phyloP scores from a whole-genome alignment of 2,329 filamentous ascomycete genomes.

The Gnomoniopsis smithogilvyi region DNA sequence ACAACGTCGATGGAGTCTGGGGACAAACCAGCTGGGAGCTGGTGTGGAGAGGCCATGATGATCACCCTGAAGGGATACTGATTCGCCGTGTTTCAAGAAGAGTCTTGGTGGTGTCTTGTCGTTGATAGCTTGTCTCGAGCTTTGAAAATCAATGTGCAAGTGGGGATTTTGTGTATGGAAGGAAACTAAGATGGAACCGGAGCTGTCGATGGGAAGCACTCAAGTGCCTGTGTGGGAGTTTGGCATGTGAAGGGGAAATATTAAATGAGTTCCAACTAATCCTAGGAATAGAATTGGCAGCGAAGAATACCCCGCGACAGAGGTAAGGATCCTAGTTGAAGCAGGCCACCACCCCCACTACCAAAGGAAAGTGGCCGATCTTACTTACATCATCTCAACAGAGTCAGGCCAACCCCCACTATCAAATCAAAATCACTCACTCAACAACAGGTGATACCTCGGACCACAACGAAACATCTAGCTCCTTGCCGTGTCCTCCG shows the following conservation, averaged over 20 bases:
- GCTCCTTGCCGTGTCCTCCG: not conserved
- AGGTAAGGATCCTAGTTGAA: no score
- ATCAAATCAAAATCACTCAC: constrained; percentile 17
- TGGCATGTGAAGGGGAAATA: no score
- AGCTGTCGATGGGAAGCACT: no score
- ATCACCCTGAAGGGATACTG: not conserved
- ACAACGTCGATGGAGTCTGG: constrained; percentile 84
- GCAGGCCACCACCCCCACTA: no score
- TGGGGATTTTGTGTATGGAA: no score
- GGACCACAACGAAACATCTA: constrained; percentile 4
- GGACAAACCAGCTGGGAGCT: constrained; percentile 62
- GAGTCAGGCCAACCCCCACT: constrained; percentile 16
- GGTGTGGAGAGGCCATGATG: constrained; percentile 22
- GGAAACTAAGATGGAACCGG: no score
- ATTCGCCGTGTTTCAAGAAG: not conserved
- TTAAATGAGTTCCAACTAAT: no score
- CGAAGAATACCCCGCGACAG: constrained; percentile 12
- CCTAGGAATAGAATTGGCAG: not conserved
- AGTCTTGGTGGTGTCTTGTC: not conserved
- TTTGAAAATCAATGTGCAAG: no score
- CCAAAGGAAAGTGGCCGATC: not conserved
- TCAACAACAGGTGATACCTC: constrained; percentile 11
- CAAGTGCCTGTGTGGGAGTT: no score
- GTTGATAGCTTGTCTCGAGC: no score
- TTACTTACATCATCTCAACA: constrained; percentile 7